A percentile compares a stretch with the other conserved stretches of the same genome.
phyloP scores from a whole-genome alignment of 768 basidiomycete species.

The Mrakia gelida region DNA sequence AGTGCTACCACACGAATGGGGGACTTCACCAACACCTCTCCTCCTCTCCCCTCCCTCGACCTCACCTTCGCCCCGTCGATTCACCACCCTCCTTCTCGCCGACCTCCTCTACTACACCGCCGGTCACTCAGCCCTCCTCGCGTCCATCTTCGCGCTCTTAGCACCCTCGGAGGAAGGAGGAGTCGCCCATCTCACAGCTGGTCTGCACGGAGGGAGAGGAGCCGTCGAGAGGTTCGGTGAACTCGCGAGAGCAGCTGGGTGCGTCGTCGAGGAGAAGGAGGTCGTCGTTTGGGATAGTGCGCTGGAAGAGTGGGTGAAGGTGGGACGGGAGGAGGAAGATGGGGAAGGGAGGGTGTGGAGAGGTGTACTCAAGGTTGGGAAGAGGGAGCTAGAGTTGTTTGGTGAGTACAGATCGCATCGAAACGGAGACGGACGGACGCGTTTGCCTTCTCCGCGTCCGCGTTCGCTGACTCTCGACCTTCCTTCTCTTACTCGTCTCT shows the following conservation, averaged over 20 bases:
- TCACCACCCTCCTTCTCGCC: constrained; percentile 62
- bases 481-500: too few species aligned
- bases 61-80: constrained; percentile 41
- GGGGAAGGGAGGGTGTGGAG: constrained; percentile 26
- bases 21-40: constrained; percentile 48
- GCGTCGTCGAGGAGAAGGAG: background rate
- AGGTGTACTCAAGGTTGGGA: background rate
- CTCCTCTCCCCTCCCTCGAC: too few species aligned
- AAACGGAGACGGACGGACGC: background rate
- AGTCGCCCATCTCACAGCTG: constrained; percentile 38
- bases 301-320: constrained; percentile 5
- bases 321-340: background rate
- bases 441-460: background rate
- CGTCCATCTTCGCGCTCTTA: constrained; percentile 54
- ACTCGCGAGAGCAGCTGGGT: background rate
- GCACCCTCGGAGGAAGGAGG: constrained; percentile 42
- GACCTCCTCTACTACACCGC: constrained; percentile 66
- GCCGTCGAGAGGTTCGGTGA: constrained; percentile 22
- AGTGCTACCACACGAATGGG: constrained; percentile 63
- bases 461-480: background rate
- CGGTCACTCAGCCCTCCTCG: constrained; percentile 58
- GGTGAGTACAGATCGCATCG: background rate
- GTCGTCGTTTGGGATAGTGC: background rate
- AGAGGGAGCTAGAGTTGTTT: background rate
- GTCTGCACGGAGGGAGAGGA: constrained; percentile 28